Percentiles rank a stretch among this genome's conserved stretches.
Evolutionary conservation across 371 early-diverging fungal species (phyloP).

Genomic region (Syncephalastrum racemosum): DNA sequence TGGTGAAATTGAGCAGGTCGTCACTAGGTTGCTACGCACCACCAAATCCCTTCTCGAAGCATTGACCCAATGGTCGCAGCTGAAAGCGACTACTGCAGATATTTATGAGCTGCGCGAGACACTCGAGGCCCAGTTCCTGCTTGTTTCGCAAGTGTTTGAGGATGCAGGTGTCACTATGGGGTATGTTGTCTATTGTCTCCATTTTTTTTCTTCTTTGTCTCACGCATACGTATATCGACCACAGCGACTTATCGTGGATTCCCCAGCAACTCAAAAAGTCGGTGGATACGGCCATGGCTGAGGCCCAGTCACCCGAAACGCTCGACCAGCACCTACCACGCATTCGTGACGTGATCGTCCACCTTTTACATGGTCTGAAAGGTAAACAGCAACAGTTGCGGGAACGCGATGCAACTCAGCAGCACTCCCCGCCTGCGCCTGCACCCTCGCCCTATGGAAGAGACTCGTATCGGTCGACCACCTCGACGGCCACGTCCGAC

Average conservation of each 20-base stretch:
- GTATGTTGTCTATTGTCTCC: conserved; percentile 27
- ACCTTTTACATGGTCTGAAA: conserved; percentile 60
- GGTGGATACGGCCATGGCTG: conserved; percentile 52
- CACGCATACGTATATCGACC: background rate
- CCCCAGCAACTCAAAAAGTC: conserved; percentile 57
- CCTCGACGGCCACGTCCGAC: conserved; percentile 5
- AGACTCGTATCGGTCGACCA: conserved; percentile 17
- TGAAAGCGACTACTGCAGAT: conserved; percentile 43
- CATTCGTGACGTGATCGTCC: conserved; percentile 65
- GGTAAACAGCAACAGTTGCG: conserved; percentile 56
- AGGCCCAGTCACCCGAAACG: conserved; percentile 52
- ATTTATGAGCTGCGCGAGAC: conserved; percentile 60
- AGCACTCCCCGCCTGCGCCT: conserved; percentile 15
- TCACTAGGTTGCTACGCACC: conserved; percentile 59
- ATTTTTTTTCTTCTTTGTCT: background rate
- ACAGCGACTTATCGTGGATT: conserved; percentile 59
- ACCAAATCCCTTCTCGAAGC: conserved; percentile 61
- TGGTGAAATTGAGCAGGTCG: conserved; percentile 60
- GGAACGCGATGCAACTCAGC: conserved; percentile 28
- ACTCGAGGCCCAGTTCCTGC: conserved; percentile 56
- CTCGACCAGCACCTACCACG: conserved; percentile 59
- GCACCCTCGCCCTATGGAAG: conserved; percentile 13
- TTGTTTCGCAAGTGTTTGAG: conserved; percentile 57
- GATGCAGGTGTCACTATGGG: conserved; percentile 54
- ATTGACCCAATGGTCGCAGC: conserved; percentile 57